Percentiles rank a stretch among this genome's conserved stretches.
Conservation (phyloP, 805 yeast species). For the Scheffersomyces amazonensis region DNA sequence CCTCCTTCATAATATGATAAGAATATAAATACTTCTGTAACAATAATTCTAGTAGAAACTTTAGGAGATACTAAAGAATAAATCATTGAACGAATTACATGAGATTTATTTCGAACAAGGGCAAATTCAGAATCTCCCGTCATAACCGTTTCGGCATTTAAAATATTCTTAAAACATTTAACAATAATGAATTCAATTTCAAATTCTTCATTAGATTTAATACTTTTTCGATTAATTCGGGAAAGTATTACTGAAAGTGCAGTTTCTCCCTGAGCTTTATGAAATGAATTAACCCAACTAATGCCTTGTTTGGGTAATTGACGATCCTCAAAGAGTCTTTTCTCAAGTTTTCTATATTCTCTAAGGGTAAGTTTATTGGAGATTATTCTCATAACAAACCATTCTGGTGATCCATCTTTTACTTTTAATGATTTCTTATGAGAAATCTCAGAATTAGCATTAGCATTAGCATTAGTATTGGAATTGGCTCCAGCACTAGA, state of each 20-base stretch:
- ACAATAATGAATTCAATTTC: slow-evolving; percentile 38
- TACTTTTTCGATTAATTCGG: slow-evolving; percentile 38
- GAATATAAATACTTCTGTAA: slow-evolving; percentile 41
- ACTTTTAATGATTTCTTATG: slow-evolving; percentile 16
- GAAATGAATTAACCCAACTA: slow-evolving; percentile 30
- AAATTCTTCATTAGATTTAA: slow-evolving; percentile 43
- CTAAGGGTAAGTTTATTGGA: slow-evolving; percentile 27
- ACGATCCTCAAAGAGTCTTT: slow-evolving; percentile 22
- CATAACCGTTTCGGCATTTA: slow-evolving; percentile 22
- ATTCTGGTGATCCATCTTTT: slow-evolving; percentile 39
- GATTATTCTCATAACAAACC: slow-evolving; percentile 39
- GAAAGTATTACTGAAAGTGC: slow-evolving; percentile 38
- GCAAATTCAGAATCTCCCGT: background rate
- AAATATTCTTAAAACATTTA: slow-evolving; percentile 32
- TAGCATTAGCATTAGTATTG: background rate
- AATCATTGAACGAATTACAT: slow-evolving; percentile 35
- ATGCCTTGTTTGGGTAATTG: slow-evolving; percentile 15
- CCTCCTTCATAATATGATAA: slow-evolving; percentile 22
- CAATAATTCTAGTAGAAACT: slow-evolving; percentile 36
- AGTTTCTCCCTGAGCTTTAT: slow-evolving; percentile 42
- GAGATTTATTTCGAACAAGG: slow-evolving; percentile 18
- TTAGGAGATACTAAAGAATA: slow-evolving; percentile 39
- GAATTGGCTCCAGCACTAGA: background rate
- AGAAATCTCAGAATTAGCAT: background rate
- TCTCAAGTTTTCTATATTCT: slow-evolving; percentile 34